These are phyloP conservation scores for Fagus crenata DNA, from an alignment of 306 rosid genomes.

Conservation along the genomic window DNA sequence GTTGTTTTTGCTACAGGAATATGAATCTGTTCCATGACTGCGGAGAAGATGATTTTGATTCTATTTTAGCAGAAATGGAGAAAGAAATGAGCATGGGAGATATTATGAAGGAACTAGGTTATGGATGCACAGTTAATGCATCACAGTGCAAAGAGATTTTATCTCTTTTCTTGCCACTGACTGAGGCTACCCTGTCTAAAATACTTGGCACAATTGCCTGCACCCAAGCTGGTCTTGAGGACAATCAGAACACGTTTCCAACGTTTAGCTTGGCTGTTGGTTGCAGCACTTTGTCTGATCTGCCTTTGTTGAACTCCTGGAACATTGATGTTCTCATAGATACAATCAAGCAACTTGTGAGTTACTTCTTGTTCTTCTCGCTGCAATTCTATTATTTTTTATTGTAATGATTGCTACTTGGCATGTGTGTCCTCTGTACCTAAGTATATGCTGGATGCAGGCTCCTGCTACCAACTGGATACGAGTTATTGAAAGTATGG, in stretches of 20 bases:
- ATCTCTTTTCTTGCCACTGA: conserved; percentile 85
- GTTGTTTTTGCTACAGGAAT: conserved; percentile 49
- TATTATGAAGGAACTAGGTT: conserved; percentile 93
- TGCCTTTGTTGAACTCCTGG: conserved; percentile 77
- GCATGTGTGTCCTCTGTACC: conserved; percentile 12
- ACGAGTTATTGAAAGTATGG: conserved; percentile 77
- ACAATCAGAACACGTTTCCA: conserved; percentile 65
- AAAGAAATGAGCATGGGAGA: conserved; percentile 97
- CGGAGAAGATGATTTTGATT: conserved; percentile 82
- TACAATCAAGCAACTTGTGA: conserved; percentile 76
- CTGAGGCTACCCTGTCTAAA: conserved; percentile 70
- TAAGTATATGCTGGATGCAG: conserved; percentile 49
- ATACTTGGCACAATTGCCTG: conserved; percentile 81
- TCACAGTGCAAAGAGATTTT: conserved; percentile 85
- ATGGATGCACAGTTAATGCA: conserved; percentile 84
- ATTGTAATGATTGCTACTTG: conserved; percentile 7
- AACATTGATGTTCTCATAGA: conserved; percentile 89
- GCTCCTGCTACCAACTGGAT: conserved; percentile 84
- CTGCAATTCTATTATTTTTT: conserved; percentile 13
- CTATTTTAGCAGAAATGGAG: conserved; percentile 93
- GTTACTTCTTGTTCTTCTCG: conserved; percentile 22
- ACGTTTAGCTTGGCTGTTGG: conserved; percentile 75
- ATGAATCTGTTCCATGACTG: conserved; percentile 58
- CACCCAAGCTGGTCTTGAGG: conserved; percentile 80
- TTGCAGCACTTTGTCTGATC: conserved; percentile 57